Conservation (phyloP, 2,329 filamentous ascomycete genomes). For the Sarocladium brachiariae region DNA sequence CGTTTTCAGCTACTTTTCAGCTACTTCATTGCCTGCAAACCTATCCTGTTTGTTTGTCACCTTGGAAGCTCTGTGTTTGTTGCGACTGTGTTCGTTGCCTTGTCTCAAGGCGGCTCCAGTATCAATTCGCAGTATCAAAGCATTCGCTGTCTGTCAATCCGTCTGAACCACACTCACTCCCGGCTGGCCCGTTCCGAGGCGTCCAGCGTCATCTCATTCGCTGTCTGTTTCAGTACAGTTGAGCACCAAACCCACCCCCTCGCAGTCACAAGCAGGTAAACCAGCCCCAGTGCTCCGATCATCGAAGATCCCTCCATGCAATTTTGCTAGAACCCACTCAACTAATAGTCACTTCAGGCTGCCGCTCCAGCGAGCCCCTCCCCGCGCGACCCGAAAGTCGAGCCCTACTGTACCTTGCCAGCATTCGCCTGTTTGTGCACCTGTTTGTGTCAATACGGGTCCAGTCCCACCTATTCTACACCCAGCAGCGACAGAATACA, state of each 20-base stretch:
- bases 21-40: not conserved
- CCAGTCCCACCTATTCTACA: too few relatives aligned
- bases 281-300: slow-evolving; percentile 7
- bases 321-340: slow-evolving; percentile 2
- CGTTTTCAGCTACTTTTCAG: not conserved
- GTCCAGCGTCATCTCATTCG: slow-evolving; percentile 6
- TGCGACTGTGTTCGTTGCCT: not conserved
- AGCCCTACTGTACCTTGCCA: not conserved
- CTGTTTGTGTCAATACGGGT: not conserved
- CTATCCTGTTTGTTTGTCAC: not conserved
- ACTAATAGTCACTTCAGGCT: slow-evolving; percentile 2
- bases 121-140: not conserved
- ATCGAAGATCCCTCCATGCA: slow-evolving; percentile 9
- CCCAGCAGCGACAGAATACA: not conserved
- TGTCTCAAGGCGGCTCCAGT: not conserved
- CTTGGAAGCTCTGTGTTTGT: not conserved
- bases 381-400: slow-evolving; percentile 8
- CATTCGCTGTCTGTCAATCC: not conserved
- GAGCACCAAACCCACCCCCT: slow-evolving; percentile 3
- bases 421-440: not conserved
- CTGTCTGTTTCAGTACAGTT: slow-evolving; percentile 3
- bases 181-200: slow-evolving; percentile 3
- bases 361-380: slow-evolving; percentile 8
- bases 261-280: slow-evolving; percentile 9
- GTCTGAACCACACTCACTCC: not conserved